Percentiles rank a stretch among this genome's conserved stretches.
These are phyloP conservation scores for Corymbia maculata DNA, from an alignment of 345 rosid genomes.

Conservation along the genomic window DNA sequence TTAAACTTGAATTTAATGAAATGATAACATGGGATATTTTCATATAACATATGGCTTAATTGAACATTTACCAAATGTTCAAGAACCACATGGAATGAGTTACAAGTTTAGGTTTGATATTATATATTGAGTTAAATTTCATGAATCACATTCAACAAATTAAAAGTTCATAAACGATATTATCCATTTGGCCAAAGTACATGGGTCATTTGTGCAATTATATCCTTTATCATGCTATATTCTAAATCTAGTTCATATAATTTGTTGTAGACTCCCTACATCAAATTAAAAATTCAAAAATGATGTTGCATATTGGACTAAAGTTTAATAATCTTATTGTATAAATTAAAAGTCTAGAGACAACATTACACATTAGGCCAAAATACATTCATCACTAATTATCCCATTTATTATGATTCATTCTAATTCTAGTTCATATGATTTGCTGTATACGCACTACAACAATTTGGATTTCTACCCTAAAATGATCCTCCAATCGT, in stretches of 20 bases:
- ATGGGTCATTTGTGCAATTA: no score
- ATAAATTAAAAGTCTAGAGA: no score
- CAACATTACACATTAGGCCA: not conserved
- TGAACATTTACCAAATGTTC: not conserved
- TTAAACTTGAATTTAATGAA: not conserved
- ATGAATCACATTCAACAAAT: accelerated
- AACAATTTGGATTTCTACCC: not conserved
- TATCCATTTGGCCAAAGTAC: no score
- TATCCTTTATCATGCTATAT: no score
- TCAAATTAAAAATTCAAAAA: no score
- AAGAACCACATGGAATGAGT: no score
- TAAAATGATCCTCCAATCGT: not conserved
- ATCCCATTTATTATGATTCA: not conserved
- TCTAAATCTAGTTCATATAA: no score
- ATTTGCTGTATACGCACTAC: not conserved
- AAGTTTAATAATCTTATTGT: accelerated
- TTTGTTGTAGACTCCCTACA: no score
- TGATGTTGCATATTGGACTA: no score
- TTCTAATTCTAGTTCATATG: not conserved
- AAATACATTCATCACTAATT: no score
- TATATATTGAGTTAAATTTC: no score
- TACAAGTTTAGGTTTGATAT: not conserved
- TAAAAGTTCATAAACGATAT: no score
- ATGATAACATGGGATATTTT: not conserved
- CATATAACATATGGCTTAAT: not conserved